Percentiles rank a stretch among this genome's conserved stretches.
Evolutionary conservation across 225 moss, liverwort and hornwort species (phyloP).

Genomic region (Takakia lepidozioides): DNA sequence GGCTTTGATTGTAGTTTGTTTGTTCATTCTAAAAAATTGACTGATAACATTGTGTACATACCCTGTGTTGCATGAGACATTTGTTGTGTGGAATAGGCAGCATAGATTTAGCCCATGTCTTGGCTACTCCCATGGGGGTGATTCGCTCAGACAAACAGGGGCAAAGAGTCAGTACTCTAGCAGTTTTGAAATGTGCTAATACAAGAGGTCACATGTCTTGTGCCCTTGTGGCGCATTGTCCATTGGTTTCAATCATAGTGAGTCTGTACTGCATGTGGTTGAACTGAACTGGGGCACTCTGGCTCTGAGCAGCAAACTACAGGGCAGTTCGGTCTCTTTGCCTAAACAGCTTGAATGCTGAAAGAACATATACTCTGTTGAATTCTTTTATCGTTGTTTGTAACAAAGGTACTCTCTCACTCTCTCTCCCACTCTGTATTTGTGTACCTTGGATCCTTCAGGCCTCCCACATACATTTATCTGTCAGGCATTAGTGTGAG

Average conservation of each 20-base stretch:
- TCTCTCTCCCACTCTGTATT: background rate
- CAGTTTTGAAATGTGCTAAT: background rate
- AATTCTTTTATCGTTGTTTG: conserved; percentile 38
- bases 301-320: conserved; percentile 71
- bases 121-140: too few relatives aligned
- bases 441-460: too few relatives aligned
- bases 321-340: conserved; percentile 92
- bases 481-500: too few relatives aligned
- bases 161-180: too few relatives aligned
- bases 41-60: too few relatives aligned
- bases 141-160: too few relatives aligned
- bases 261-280: too few relatives aligned
- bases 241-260: too few relatives aligned
- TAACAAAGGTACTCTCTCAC: conserved; percentile 39
- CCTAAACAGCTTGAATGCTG: conserved; percentile 84
- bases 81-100: background rate
- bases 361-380: conserved; percentile 58
- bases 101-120: too few relatives aligned
- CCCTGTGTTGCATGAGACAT: too few relatives aligned
- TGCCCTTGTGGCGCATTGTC: too few relatives aligned
- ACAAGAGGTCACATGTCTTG: background rate
- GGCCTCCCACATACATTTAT: too few relatives aligned
- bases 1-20: conserved; percentile 6
- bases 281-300: conserved; percentile 3
- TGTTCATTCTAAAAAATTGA: conserved; percentile 10